Evolutionary conservation across 2,329 filamentous ascomycete genomes (phyloP).

Genomic region (Cordyceps javanica): DNA sequence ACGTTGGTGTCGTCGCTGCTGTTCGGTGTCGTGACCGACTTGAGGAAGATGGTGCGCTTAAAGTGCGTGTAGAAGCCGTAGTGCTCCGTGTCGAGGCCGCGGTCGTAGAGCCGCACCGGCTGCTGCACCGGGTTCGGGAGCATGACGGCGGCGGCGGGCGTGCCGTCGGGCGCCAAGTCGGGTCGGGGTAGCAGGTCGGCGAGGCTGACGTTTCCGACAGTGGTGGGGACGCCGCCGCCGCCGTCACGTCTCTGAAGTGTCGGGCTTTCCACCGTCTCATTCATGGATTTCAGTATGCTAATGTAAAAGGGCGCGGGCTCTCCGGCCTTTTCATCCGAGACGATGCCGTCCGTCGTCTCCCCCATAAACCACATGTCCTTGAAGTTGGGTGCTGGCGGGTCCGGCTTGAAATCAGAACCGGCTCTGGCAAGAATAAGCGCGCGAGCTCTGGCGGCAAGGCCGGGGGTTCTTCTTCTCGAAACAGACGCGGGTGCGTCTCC

Average conservation of each 20-base stretch:
- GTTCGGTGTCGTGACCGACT: constrained; percentile 46
- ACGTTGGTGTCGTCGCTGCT: constrained; percentile 34
- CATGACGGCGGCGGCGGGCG: constrained; percentile 64
- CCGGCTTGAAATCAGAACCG: constrained; percentile 35
- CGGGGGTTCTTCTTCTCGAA: constrained; percentile 22
- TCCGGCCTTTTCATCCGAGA: constrained; percentile 63
- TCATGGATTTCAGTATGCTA: constrained; percentile 53
- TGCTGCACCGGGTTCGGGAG: constrained; percentile 68
- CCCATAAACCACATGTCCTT: constrained; percentile 77
- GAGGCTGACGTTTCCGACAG: constrained; percentile 21
- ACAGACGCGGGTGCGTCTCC: constrained; percentile 26
- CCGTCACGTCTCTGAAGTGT: constrained; percentile 21
- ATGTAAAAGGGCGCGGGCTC: constrained; percentile 88
- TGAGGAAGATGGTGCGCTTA: constrained; percentile 78
- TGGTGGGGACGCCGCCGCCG: neutral
- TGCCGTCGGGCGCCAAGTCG: constrained; percentile 58
- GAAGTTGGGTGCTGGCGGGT: constrained; percentile 52
- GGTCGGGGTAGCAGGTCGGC: constrained; percentile 56
- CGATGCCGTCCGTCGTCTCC: constrained; percentile 73
- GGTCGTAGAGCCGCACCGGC: constrained; percentile 79
- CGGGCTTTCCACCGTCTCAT: constrained; percentile 25
- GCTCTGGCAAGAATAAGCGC: constrained; percentile 17
- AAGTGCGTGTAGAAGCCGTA: constrained; percentile 95
- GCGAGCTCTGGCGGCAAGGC: constrained; percentile 20
- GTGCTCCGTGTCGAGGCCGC: constrained; percentile 73